These are phyloP conservation scores for Laetiporus sulphureus DNA, from an alignment of 1,284 basidiomycete genomes.

Conservation along the genomic window DNA sequence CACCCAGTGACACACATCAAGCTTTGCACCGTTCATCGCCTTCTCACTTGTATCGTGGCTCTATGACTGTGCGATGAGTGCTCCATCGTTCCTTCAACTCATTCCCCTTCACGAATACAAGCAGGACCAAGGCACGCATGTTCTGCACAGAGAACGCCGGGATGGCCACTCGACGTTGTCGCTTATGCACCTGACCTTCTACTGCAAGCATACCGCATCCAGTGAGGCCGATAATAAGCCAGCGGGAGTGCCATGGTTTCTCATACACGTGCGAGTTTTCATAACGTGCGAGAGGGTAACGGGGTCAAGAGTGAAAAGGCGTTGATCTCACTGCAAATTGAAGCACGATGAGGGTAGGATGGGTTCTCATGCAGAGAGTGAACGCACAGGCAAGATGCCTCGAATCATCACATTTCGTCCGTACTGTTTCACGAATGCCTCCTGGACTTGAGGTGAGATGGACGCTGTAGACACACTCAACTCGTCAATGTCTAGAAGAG, in stretches of 20 bases:
- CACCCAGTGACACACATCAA: constrained; percentile 72
- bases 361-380: not conserved
- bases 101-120: constrained; percentile 61
- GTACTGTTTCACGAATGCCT: constrained; percentile 38
- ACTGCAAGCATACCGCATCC: constrained; percentile 73
- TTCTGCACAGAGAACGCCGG: constrained; percentile 77
- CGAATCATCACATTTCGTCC: constrained; percentile 47
- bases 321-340: constrained; percentile 74
- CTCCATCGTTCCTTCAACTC: constrained; percentile 59
- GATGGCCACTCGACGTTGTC: constrained; percentile 66
- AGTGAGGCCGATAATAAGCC: constrained; percentile 65
- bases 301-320: constrained; percentile 71
- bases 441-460: constrained; percentile 46
- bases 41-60: constrained; percentile 12
- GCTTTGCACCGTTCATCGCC: constrained; percentile 20
- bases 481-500: no score
- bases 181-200: constrained; percentile 67
- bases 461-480: constrained; percentile 37
- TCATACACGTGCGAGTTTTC: constrained; percentile 66
- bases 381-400: constrained; percentile 54
- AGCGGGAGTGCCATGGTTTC: constrained; percentile 74
- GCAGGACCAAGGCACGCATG: constrained; percentile 58
- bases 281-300: constrained; percentile 62
- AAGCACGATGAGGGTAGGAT: constrained; percentile 8
- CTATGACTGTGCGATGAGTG: constrained; percentile 28